Base-by-base conservation (phyloP, 2,329 filamentous ascomycete species). In the Penicillium rolfsii region DNA sequence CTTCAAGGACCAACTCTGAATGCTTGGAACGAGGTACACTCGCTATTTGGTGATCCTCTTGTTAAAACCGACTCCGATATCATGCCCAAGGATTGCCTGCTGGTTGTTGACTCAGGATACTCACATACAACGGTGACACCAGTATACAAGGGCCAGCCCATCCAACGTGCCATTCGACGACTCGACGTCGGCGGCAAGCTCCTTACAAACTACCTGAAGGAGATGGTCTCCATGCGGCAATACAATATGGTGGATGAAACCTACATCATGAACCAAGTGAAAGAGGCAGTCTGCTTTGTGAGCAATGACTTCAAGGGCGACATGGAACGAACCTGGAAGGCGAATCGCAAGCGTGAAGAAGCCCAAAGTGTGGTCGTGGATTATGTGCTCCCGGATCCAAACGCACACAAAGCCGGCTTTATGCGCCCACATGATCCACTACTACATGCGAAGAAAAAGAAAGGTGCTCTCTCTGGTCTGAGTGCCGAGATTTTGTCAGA, bases 191-290 rank as follows among this genome's bases (percentile, higher is more conserved):
- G 95, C 46, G 95, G 95, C 59, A 98, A 97, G 77, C 85, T 96
- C 55, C 80, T 99, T 63, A 97, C 94, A 24, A 98, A 98, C 74
- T 90, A 96, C 74, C 83, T 99, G 36, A 94, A 95, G 52, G 91
- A 95, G 59, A 84, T 96, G 16, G 87, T 98, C 19, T 97, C 93
- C 1, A 84, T 96, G 14, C 89, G 95, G 6, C 93, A 97, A 72
- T 97, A 96, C 76, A 94, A 97, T 74, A 93, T 99, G 87, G 88
- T 95, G 64, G 93, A 96, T 75, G 95, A 99, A 70, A 89, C 91
- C 0, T 89, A 96, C 75, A 89, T 98, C 54, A 92, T 97, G 74
- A 97, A 97, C 71, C 91, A 97, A 75, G 93, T 98, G 77, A 99
- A 99, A 73, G 95, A 99, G 74, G 84, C 89, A 4, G 88, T 90